phyloP scores from a whole-genome alignment of 2,329 filamentous ascomycete species.

The Fusarium siculi region DNA sequence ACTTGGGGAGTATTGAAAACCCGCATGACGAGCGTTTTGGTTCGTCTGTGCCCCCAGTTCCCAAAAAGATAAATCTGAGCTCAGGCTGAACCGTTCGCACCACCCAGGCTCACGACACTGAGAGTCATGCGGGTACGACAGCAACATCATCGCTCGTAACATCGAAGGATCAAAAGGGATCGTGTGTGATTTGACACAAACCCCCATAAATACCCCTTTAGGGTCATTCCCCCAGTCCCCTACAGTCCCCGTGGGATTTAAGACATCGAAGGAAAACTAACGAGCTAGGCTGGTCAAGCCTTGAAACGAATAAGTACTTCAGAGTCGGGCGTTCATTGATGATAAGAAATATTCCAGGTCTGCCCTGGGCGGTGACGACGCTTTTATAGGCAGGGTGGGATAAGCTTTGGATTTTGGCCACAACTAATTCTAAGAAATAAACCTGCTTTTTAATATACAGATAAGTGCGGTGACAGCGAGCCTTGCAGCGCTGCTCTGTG shows the following conservation, averaged over 20 bases:
- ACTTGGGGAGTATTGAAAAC: not conserved
- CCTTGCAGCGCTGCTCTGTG: rapidly evolving
- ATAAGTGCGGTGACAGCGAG: rapidly evolving
- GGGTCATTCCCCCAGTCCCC: rapidly evolving
- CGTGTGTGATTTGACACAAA: not conserved
- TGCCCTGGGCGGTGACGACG: rapidly evolving
- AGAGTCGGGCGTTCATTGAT: rapidly evolving
- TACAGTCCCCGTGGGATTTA: rapidly evolving
- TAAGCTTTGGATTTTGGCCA: not conserved
- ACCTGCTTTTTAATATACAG: rapidly evolving
- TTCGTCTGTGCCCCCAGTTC: not conserved
- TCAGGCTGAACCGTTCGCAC: not conserved
- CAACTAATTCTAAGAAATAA: rapidly evolving
- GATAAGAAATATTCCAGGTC: not conserved
- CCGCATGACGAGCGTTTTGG: rapidly evolving
- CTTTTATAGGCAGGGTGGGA: not conserved
- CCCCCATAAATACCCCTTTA: rapidly evolving
- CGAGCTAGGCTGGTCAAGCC: not conserved
- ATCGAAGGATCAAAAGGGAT: not conserved
- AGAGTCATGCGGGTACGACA: not conserved
- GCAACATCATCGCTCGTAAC: not conserved
- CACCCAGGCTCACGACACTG: rapidly evolving
- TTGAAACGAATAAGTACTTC: not conserved
- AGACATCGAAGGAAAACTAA: rapidly evolving
- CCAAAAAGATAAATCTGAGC: not conserved